Conservation (phyloP, 176 grass and related monocot genomes). For the Alloteropsis semialata region DNA sequence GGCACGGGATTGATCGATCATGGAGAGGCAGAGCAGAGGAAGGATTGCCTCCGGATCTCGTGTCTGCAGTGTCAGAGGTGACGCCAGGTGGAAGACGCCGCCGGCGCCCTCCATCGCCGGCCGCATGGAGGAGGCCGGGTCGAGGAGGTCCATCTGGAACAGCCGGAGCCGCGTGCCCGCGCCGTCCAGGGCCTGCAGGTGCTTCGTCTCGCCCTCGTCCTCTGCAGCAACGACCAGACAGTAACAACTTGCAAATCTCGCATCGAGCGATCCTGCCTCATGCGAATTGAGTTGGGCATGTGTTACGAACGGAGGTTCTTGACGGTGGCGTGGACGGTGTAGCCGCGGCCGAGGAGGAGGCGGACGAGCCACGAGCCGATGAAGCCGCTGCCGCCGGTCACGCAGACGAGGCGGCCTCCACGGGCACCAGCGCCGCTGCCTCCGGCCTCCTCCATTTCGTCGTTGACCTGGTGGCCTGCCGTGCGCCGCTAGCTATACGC, state of each 20-base stretch:
- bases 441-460: conserved; percentile 3
- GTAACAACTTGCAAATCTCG: neutral
- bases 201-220: conserved; percentile 60
- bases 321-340: conserved; percentile 86
- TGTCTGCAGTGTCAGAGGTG: conserved; percentile 12
- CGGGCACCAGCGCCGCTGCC: neutral
- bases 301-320: conserved; percentile 46
- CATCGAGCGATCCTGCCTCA: neutral
- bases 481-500: neutral
- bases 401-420: conserved; percentile 39
- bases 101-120: conserved; percentile 41
- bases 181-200: conserved; percentile 50
- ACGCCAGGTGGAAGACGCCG: conserved; percentile 70
- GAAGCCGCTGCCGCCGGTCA: conserved; percentile 86
- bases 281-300: too few species aligned
- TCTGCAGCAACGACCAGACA: neutral
- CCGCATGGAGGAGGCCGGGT: conserved; percentile 28
- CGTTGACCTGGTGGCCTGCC: neutral
- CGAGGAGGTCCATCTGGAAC: conserved; percentile 66
- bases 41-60: conserved; percentile 48
- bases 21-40: neutral
- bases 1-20: neutral
- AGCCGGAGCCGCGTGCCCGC: conserved; percentile 42
- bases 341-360: conserved; percentile 62
- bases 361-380: conserved; percentile 84